Conservation (phyloP, 805 yeast genomes). For the Myxozyma mucilagina region DNA sequence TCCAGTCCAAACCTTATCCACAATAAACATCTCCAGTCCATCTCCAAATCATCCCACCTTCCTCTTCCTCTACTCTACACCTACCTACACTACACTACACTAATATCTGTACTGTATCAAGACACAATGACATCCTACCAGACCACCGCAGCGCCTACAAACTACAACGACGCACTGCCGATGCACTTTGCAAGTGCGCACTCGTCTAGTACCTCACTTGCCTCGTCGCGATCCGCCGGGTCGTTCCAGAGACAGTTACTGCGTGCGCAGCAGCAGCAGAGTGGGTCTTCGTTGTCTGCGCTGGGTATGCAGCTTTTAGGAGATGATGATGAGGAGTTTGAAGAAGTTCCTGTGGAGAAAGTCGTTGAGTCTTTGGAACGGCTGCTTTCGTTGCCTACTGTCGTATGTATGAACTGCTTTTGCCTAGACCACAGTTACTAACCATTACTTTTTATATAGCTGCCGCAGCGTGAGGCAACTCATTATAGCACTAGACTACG, state of each 20-base stretch:
- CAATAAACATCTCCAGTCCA: too few relatives aligned
- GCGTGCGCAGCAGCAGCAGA: slow-evolving; percentile 7
- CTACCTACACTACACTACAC: neutral
- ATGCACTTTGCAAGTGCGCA: slow-evolving; percentile 21
- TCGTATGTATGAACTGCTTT: slow-evolving; percentile 1
- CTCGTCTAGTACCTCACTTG: neutral
- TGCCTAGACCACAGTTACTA: neutral
- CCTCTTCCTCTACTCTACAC: neutral
- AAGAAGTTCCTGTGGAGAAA: neutral
- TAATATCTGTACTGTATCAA: neutral
- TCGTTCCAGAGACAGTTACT: slow-evolving; percentile 12
- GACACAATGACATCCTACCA: slow-evolving; percentile 28
- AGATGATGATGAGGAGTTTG: neutral
- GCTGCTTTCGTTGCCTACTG: slow-evolving; percentile 3
- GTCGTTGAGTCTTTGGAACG: neutral
- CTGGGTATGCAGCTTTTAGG: neutral
- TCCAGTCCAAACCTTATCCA: too few relatives aligned
- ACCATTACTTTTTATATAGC: neutral
- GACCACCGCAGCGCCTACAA: slow-evolving; percentile 22
- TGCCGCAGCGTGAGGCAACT: slow-evolving; percentile 18
- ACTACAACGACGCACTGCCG: slow-evolving; percentile 29
- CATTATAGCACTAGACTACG: slow-evolving; percentile 21
- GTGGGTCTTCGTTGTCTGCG: neutral
- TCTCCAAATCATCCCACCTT: neutral
- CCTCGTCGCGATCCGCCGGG: neutral